A percentile compares a stretch with the other conserved stretches of the same genome.
These are phyloP conservation scores for Pythium apleroticum DNA, from an alignment of 352 stramenopile species.

Conservation along the genomic window DNA sequence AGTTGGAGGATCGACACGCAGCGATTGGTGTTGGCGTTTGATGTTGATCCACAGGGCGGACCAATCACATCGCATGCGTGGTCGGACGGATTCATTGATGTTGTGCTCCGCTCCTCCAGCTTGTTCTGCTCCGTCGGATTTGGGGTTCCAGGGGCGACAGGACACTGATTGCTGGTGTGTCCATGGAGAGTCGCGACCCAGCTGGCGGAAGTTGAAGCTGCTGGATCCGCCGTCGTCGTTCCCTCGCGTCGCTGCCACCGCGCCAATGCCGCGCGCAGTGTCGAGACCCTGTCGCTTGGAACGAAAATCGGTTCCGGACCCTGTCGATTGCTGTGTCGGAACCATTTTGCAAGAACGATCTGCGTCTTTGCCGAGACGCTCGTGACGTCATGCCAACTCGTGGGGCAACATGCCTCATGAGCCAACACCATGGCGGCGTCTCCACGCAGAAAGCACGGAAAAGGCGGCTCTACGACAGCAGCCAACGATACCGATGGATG, in stretches of 20 bases:
- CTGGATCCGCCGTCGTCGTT: slow-evolving; percentile 5
- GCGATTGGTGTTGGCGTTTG: neutral
- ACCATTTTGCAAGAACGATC: slow-evolving; percentile 34
- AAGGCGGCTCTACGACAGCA: slow-evolving; percentile 9
- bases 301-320: neutral
- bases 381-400: neutral
- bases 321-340: slow-evolving; percentile 13
- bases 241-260: slow-evolving; percentile 8
- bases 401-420: neutral
- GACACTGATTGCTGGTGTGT: neutral
- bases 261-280: slow-evolving; percentile 1
- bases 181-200: neutral
- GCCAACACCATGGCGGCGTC: slow-evolving; percentile 36
- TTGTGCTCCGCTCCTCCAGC: neutral
- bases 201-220: slow-evolving; percentile 22
- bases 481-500: neutral
- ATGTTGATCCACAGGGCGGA: neutral
- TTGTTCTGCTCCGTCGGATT: neutral
- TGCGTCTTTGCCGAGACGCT: neutral
- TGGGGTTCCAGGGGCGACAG: neutral
- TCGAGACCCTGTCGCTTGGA: neutral
- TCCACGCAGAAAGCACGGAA: slow-evolving; percentile 33
- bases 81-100: neutral
- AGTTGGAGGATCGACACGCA: slow-evolving; percentile 25
- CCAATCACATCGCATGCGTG: slow-evolving; percentile 6